Percentiles rank a stretch among this genome's conserved stretches.
Conservation (phyloP, 148 eudicot genomes). For the Bassia scoparia region DNA sequence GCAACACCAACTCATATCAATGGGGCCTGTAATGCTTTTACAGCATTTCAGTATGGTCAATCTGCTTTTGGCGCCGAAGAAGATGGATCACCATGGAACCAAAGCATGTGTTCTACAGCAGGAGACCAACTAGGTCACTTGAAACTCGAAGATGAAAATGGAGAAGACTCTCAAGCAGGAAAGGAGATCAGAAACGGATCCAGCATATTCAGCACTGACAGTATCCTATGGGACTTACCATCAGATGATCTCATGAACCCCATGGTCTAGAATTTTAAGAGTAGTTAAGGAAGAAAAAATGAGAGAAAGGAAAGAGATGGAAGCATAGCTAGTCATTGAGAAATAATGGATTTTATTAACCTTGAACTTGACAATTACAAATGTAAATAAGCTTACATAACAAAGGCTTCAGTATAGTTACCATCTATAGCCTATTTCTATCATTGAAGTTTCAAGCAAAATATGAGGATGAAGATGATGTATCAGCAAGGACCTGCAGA, state of each 20-base stretch:
- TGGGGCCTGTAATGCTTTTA: slow-evolving; percentile 35
- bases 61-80: slow-evolving; percentile 41
- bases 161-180: slow-evolving; percentile 43
- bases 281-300: not conserved
- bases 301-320: not conserved
- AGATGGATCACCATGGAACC: slow-evolving; percentile 75
- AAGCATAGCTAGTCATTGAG: slow-evolving; percentile 8
- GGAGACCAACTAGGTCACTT: slow-evolving; percentile 44
- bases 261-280: slow-evolving; percentile 18
- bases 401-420: slow-evolving; percentile 19
- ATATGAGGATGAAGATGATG: slow-evolving; percentile 90
- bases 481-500: slow-evolving; percentile 93
- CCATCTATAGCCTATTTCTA: slow-evolving; percentile 17
- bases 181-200: slow-evolving; percentile 46
- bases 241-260: slow-evolving; percentile 78
- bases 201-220: slow-evolving; percentile 54
- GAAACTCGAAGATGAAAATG: slow-evolving; percentile 52
- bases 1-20: slow-evolving; percentile 23
- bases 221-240: slow-evolving; percentile 80
- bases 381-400: slow-evolving; percentile 30
- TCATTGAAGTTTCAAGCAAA: slow-evolving; percentile 50
- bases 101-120: slow-evolving; percentile 53
- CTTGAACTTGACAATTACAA: slow-evolving; percentile 19
- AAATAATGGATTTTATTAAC: slow-evolving; percentile 32
- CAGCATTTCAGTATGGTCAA: slow-evolving; percentile 50